phyloP scores from a whole-genome alignment of 2,329 filamentous ascomycete genomes.

The Fusarium sp. region DNA sequence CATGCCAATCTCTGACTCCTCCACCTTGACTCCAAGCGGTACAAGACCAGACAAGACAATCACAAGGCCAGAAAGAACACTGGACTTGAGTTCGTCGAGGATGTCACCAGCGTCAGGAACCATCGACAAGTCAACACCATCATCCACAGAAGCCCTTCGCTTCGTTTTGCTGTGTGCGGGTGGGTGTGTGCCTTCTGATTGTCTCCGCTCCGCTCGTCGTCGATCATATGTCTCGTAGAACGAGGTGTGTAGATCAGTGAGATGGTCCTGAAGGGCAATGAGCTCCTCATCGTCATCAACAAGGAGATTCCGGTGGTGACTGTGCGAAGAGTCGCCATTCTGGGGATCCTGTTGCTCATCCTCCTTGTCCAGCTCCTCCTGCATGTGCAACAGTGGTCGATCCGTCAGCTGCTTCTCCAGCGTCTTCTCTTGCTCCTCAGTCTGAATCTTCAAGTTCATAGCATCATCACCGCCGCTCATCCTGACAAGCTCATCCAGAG shows the following conservation, averaged over 20 bases:
- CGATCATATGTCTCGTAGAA: slow-evolving; percentile 89
- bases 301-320: slow-evolving; percentile 75
- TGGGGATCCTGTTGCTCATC: slow-evolving; percentile 57
- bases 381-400: slow-evolving; percentile 89
- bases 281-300: slow-evolving; percentile 91
- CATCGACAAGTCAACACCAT: slow-evolving; percentile 58
- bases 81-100: slow-evolving; percentile 84
- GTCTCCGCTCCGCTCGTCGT: slow-evolving; percentile 54
- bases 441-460: slow-evolving; percentile 77
- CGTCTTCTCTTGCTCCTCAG: slow-evolving; percentile 86
- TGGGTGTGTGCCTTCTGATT: slow-evolving; percentile 50
- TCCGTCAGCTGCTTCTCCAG: slow-evolving; percentile 91
- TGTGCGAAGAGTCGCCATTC: slow-evolving; percentile 43
- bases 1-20: slow-evolving; percentile 85
- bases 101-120: slow-evolving; percentile 89
- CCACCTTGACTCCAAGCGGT: slow-evolving; percentile 82
- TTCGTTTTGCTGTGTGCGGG: slow-evolving; percentile 50
- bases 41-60: slow-evolving; percentile 94
- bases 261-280: slow-evolving; percentile 78
- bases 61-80: slow-evolving; percentile 78
- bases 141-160: slow-evolving; percentile 51
- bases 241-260: slow-evolving; percentile 78
- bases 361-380: slow-evolving; percentile 89
- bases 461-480: slow-evolving; percentile 80
- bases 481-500: slow-evolving; percentile 80